Base-by-base conservation (phyloP, 352 stramenopile genomes). In the Pythium apleroticum region DNA sequence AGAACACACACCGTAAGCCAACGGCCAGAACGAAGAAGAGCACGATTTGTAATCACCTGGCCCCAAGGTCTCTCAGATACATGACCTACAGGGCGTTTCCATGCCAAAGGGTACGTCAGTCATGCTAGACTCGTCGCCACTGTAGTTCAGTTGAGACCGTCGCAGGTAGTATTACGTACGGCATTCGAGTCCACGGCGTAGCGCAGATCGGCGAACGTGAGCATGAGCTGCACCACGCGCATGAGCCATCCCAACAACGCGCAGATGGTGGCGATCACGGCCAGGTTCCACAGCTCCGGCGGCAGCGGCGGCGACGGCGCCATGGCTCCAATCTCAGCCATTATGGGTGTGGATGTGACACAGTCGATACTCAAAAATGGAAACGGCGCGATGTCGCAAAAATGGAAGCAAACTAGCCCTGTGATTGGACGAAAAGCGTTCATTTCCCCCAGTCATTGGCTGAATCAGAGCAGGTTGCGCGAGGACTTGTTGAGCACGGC, bases 201-300 rank as follows among this genome's bases (percentile, higher is more conserved):
- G 48, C 72, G 78, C 46, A 77, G 52, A 59, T 88, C 77, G 37
- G 78, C 57, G 37, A 74, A 67, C 19, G 57, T 68, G 46, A 84
- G 64, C 31, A 74, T 45, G 45, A 81, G 65, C 19, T 74, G 68
- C 55, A 76, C 33, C 22, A 90, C 68, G 10, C 77, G 77, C 52
- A 75, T 50, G 46, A 72, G 55, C 81, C 77, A 90, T 3, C 66
- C 66, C 41, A 81, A 37, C 10, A 89, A 59, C 11, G 71, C 66
- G 46, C 75, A 84, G 37, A 85, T 53, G 54, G 83, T 55, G 15
- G 76, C 37, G n/a, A 86, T 56, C 25, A 76, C 71, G 39, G 63
- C 73, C 9, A 88, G 69, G 63, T 90, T 90, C 79, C 81, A 90
- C 37, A 86, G 66, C 69, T 90, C 81, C 3, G 74, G 74, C 8